phyloP scores from a whole-genome alignment of 805 yeast species.

The Wickerhamiella spandovensis region DNA sequence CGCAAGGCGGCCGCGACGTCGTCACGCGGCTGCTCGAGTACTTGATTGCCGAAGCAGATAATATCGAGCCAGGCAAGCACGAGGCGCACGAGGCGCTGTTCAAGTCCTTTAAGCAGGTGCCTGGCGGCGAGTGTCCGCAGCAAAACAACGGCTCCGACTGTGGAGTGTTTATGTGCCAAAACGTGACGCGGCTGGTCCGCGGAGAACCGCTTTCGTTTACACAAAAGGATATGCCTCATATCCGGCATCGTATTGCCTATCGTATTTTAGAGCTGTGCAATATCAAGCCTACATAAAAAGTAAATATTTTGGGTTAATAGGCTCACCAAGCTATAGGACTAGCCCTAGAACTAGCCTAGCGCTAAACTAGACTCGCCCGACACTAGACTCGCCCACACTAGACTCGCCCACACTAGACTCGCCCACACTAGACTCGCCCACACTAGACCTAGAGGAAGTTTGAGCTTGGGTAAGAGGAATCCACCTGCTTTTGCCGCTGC shows the following conservation, averaged over 20 bases:
- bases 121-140: conserved; percentile 47
- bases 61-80: conserved; percentile 30
- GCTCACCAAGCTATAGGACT: too few relatives aligned
- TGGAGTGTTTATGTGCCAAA: conserved; percentile 84
- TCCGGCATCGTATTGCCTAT: conserved; percentile 57
- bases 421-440: too few relatives aligned
- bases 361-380: too few relatives aligned
- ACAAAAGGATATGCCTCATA: conserved; percentile 52
- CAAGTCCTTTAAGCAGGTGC: conserved; percentile 17
- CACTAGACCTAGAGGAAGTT: too few relatives aligned
- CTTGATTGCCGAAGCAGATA: conserved; percentile 52
- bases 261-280: conserved; percentile 25
- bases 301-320: too few relatives aligned
- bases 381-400: too few relatives aligned
- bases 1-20: conserved; percentile 24
- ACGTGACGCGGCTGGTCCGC: conserved; percentile 47
- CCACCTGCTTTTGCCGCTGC: background rate
- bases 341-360: too few relatives aligned
- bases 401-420: too few relatives aligned
- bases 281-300: too few relatives aligned
- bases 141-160: conserved; percentile 89
- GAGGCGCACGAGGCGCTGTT: conserved; percentile 23
- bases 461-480: background rate
- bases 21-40: conserved; percentile 43
- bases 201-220: conserved; percentile 38